A percentile compares a stretch with the other conserved stretches of the same genome.
phyloP scores from a whole-genome alignment of 2,329 filamentous ascomycete genomes.

The Colletotrichum sp. region DNA sequence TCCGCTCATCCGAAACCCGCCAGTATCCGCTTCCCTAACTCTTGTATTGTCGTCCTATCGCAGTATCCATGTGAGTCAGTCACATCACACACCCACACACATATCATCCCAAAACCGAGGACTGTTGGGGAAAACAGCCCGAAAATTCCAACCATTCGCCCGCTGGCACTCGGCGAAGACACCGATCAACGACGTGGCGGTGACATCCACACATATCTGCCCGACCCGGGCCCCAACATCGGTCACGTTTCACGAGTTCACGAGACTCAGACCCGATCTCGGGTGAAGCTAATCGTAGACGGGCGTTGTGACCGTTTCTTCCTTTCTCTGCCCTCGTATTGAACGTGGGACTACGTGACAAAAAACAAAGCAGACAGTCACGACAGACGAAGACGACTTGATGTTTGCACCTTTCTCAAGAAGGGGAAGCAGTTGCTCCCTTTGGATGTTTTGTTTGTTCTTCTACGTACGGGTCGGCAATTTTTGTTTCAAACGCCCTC shows the following conservation, averaged over 20 bases:
- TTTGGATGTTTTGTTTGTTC: background rate
- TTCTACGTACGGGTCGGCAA: background rate
- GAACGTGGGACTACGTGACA: background rate
- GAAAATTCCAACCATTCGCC: background rate
- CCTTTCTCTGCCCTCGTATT: background rate
- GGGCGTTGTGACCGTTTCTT: background rate
- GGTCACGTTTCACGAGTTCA: background rate
- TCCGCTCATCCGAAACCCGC: background rate
- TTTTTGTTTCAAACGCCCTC: background rate
- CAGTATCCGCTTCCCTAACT: background rate
- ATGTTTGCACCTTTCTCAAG: background rate
- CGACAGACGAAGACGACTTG: background rate
- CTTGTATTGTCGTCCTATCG: background rate
- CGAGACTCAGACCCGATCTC: background rate
- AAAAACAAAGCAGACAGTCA: background rate
- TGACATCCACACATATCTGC: background rate
- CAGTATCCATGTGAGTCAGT: background rate
- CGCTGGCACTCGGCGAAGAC: background rate
- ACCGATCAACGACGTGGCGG: background rate
- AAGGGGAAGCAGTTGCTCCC: background rate
- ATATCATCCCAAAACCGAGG: background rate
- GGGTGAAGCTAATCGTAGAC: background rate
- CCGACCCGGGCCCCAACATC: background rate
- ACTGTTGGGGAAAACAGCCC: background rate
- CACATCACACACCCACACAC: background rate